Evolutionary conservation across 2,329 filamentous ascomycete genomes (phyloP).

Genomic region (Fusarium chlamydosporum): DNA sequence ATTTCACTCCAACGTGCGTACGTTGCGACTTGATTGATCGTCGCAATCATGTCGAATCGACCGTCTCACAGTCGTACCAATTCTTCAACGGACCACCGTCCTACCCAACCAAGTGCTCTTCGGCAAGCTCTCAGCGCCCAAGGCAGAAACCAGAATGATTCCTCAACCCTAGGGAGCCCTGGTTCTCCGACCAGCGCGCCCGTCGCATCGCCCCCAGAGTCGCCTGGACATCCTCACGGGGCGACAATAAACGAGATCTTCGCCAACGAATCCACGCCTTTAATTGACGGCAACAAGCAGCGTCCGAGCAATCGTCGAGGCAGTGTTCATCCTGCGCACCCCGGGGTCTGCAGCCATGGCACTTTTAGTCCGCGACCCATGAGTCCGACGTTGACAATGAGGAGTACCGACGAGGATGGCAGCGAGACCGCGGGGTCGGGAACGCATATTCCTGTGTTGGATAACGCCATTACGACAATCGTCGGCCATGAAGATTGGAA

Average conservation of each 20-base stretch:
- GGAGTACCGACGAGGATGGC: slow-evolving; percentile 52
- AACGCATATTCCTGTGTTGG: slow-evolving; percentile 56
- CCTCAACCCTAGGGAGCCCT: slow-evolving; percentile 16
- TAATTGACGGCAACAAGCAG: slow-evolving; percentile 57
- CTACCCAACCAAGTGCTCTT: slow-evolving; percentile 62
- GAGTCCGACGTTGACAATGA: slow-evolving; percentile 60
- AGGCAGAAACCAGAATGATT: slow-evolving; percentile 38
- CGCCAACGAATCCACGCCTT: slow-evolving; percentile 65
- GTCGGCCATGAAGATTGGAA: slow-evolving; percentile 63
- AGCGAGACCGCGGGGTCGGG: slow-evolving; percentile 54
- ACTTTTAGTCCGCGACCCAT: slow-evolving; percentile 79
- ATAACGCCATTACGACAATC: slow-evolving; percentile 57
- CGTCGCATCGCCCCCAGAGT: slow-evolving; percentile 42
- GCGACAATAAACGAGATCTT: slow-evolving; percentile 34
- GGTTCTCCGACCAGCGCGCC: slow-evolving; percentile 33
- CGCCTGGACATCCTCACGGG: slow-evolving; percentile 47
- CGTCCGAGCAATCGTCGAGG: slow-evolving; percentile 37
- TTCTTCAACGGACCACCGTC: slow-evolving; percentile 56
- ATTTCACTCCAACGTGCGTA: background rate
- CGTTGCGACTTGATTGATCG: slow-evolving; percentile 13
- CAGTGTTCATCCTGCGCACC: slow-evolving; percentile 56
- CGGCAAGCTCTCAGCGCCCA: slow-evolving; percentile 61
- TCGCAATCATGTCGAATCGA: slow-evolving; percentile 47
- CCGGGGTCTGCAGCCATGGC: slow-evolving; percentile 76
- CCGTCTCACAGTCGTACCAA: slow-evolving; percentile 51